phyloP scores from a whole-genome alignment of 2,329 filamentous ascomycete species.

The Neurospora crassa region DNA sequence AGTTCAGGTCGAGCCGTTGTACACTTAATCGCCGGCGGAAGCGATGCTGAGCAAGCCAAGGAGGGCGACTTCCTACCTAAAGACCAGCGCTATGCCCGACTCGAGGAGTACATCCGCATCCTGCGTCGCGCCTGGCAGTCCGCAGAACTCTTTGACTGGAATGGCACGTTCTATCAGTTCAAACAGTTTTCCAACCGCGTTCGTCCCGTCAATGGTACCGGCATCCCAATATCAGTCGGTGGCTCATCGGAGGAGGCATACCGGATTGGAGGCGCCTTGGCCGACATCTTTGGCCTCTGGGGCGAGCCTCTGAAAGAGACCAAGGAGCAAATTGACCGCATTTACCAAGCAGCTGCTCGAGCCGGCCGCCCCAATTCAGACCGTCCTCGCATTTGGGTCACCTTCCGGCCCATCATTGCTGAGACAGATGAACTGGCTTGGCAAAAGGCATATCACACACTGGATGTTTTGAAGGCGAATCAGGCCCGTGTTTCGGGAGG shows the following conservation, averaged over 20 bases:
- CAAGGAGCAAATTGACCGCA: constrained; percentile 50
- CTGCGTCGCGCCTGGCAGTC: constrained; percentile 49
- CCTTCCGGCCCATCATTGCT: constrained; percentile 50
- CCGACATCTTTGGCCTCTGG: constrained; percentile 56
- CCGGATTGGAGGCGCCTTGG: constrained; percentile 46
- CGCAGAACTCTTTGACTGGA: constrained; percentile 49
- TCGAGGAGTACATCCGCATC: constrained; percentile 54
- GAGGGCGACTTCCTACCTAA: constrained; percentile 52
- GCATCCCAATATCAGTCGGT: constrained; percentile 49
- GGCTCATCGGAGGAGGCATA: constrained; percentile 51
- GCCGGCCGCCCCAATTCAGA: constrained; percentile 40
- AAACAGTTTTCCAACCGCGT: constrained; percentile 47
- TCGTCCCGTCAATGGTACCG: constrained; percentile 37
- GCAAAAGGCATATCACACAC: constrained; percentile 47
- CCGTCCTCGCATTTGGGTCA: constrained; percentile 52
- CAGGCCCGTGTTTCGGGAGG: constrained; percentile 4
- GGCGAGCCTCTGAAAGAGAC: constrained; percentile 55
- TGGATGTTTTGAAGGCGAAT: constrained; percentile 40
- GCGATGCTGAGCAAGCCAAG: constrained; percentile 47
- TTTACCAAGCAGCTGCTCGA: constrained; percentile 48
- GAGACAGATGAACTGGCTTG: constrained; percentile 54
- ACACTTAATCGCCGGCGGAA: constrained; percentile 54
- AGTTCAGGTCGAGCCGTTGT: constrained; percentile 48
- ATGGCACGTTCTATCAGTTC: constrained; percentile 50
- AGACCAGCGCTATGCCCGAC: constrained; percentile 44